Base-by-base conservation (phyloP, 2,329 filamentous ascomycete species). In the Elsinoe australis region DNA sequence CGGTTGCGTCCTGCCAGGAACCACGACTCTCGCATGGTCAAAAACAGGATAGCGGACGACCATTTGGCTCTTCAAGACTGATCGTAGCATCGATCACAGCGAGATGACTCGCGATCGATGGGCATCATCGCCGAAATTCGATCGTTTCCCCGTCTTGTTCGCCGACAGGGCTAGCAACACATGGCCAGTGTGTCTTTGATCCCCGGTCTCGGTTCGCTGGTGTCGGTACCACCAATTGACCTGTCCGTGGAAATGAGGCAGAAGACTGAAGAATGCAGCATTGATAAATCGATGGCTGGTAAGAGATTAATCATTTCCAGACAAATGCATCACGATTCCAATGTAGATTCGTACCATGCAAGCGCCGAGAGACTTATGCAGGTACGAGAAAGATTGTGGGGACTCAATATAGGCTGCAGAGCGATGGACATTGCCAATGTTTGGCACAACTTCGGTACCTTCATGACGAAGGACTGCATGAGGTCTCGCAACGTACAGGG, bases 111-210 rank as follows among this genome's bases (percentile, higher is more conserved):
- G n/a, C n/a, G n/a, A n/a, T n/a, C n/a, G n/a, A n/a, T n/a, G n/a
- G n/a, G n/a, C n/a, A n/a, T n/a, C n/a, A n/a, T n/a, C n/a, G n/a
- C n/a, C n/a, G n/a, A n/a, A n/a, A n/a, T n/a, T n/a, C n/a, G n/a
- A n/a, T n/a, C n/a, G n/a, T n/a, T n/a, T n/a, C n/a, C n/a, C n/a
- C n/a, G n/a, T n/a, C n/a, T n/a, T n/a, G n/a, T n/a, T n/a, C n/a
- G n/a, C n/a, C n/a, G n/a, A n/a, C n/a, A n/a, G 26, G 39, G 39
- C 39, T 44, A 31, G 24, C 22, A 44, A 44, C 39, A 31, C 39
- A 12, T 44, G 39, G 39, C 39, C 39, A 29, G 39, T 44, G 39
- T 29, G 24, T 26, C 19, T 24, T 10, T 3, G 3, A 5, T 15
- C 26, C 26, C 39, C 17, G 22, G 14, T 31, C 21, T 10, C 17